phyloP scores from a whole-genome alignment of 2,329 filamentous ascomycete species.

The Fusarium concolor region DNA sequence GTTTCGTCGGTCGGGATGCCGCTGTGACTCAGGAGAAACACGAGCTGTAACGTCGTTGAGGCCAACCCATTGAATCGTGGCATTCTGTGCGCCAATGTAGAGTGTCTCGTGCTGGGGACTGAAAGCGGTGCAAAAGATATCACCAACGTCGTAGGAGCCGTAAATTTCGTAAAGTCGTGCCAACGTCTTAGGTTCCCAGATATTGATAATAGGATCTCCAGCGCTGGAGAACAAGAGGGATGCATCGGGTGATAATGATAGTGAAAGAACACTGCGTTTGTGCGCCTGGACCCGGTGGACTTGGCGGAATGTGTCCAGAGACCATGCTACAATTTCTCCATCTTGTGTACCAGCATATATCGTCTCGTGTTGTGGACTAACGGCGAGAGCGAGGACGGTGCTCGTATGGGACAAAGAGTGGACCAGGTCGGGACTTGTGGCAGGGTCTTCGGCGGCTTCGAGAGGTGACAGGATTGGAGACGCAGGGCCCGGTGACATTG shows the following conservation, averaged over 20 bases:
- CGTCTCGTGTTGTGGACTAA: conserved; percentile 79
- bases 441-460: conserved; percentile 41
- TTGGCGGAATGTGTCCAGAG: conserved; percentile 86
- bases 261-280: conserved; percentile 87
- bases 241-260: conserved; percentile 81
- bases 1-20: conserved; percentile 80
- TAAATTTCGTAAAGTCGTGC: conserved; percentile 88
- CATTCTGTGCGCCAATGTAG: conserved; percentile 94
- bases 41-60: conserved; percentile 72
- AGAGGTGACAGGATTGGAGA: conserved; percentile 43
- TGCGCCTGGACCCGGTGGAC: conserved; percentile 86
- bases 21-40: conserved; percentile 71
- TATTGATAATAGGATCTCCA: conserved; percentile 92
- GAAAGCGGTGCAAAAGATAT: conserved; percentile 95
- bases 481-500: conserved; percentile 36
- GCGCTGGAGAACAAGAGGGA: conserved; percentile 89
- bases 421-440: conserved; percentile 68
- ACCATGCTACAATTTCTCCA: conserved; percentile 93
- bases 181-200: conserved; percentile 86
- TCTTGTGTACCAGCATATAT: conserved; percentile 95
- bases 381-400: conserved; percentile 83
- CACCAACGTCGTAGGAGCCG: conserved; percentile 92
- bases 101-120: conserved; percentile 82
- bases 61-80: conserved; percentile 92
- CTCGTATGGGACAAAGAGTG: conserved; percentile 82